These are phyloP conservation scores for Puccinia hordei DNA, from an alignment of 1,284 basidiomycete genomes.

Conservation along the genomic window DNA sequence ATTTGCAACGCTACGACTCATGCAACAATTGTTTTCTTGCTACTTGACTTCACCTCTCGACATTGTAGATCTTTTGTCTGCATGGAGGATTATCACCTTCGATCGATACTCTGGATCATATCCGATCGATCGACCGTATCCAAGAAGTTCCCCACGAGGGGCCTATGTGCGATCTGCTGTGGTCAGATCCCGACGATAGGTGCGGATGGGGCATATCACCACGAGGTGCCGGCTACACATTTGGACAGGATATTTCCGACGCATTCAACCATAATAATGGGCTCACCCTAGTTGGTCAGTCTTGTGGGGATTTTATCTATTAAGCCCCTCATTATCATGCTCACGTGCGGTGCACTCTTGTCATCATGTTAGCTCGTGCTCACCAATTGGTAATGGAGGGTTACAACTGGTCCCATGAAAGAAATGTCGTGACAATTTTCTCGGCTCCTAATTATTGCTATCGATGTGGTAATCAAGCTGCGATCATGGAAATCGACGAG, in stretches of 20 bases:
- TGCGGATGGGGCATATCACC: slow-evolving; percentile 99
- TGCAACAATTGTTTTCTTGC: not conserved
- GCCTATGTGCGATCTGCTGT: slow-evolving; percentile 97
- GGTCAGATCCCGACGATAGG: slow-evolving; percentile 99
- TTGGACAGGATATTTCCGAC: slow-evolving; percentile 97
- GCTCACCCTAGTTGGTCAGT: slow-evolving; percentile 76
- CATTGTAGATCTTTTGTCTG: slow-evolving; percentile 90
- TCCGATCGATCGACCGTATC: slow-evolving; percentile 95
- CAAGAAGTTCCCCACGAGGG: slow-evolving; percentile 99
- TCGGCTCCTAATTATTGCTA: slow-evolving; percentile 99
- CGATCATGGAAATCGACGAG: slow-evolving; percentile 99
- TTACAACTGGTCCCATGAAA: slow-evolving; percentile 95
- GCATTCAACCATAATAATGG: slow-evolving; percentile 99
- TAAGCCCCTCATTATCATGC: not conserved
- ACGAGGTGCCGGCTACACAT: slow-evolving; percentile 97
- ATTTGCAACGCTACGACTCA: not conserved
- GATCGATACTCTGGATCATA: slow-evolving; percentile 98
- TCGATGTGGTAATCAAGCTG: slow-evolving; percentile 98
- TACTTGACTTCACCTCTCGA: slow-evolving; percentile 28
- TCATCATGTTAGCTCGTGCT: slow-evolving; percentile 70
- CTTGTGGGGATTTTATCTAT: slow-evolving; percentile 2
- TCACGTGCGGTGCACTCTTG: not conserved
- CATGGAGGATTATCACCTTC: slow-evolving; percentile 98
- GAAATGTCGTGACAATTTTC: slow-evolving; percentile 99
- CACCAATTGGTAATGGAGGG: slow-evolving; percentile 99